phyloP scores from a whole-genome alignment of 805 yeast genomes.

The Priceomyces medius region DNA sequence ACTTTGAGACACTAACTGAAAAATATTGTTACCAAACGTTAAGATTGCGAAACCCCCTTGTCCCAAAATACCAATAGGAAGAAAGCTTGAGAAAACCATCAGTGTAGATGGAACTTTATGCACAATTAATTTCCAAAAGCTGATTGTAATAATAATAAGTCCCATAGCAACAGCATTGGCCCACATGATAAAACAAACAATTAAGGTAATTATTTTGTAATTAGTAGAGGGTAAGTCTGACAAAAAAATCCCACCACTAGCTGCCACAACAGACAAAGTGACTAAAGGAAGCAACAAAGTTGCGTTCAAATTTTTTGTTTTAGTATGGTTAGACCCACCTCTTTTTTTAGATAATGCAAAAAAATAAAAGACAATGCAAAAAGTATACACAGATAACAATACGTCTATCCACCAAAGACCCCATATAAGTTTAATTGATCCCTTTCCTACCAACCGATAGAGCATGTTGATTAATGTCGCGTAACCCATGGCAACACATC shows the following conservation, averaged over 20 bases:
- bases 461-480: constrained; percentile 63
- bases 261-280: constrained; percentile 70
- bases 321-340: constrained; percentile 19
- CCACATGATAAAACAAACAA: constrained; percentile 62
- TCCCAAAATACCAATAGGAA: constrained; percentile 82
- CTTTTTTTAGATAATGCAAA: constrained; percentile 41
- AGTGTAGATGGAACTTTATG: constrained; percentile 58
- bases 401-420: constrained; percentile 76
- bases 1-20: constrained; percentile 18
- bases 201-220: constrained; percentile 51
- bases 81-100: constrained; percentile 62
- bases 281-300: constrained; percentile 73
- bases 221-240: constrained; percentile 39
- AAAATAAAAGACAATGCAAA: constrained; percentile 59
- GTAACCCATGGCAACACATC: constrained; percentile 80
- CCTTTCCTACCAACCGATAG: constrained; percentile 38
- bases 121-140: constrained; percentile 57
- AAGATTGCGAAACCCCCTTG: constrained; percentile 77
- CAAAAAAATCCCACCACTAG: constrained; percentile 63
- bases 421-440: constrained; percentile 52
- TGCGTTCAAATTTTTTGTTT: constrained; percentile 45
- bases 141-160: constrained; percentile 52
- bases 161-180: constrained; percentile 66
- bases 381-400: constrained; percentile 51
- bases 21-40: constrained; percentile 48